Evolutionary conservation across 371 early-diverging fungal genomes (phyloP).

Genomic region (Mortierella sp.): DNA sequence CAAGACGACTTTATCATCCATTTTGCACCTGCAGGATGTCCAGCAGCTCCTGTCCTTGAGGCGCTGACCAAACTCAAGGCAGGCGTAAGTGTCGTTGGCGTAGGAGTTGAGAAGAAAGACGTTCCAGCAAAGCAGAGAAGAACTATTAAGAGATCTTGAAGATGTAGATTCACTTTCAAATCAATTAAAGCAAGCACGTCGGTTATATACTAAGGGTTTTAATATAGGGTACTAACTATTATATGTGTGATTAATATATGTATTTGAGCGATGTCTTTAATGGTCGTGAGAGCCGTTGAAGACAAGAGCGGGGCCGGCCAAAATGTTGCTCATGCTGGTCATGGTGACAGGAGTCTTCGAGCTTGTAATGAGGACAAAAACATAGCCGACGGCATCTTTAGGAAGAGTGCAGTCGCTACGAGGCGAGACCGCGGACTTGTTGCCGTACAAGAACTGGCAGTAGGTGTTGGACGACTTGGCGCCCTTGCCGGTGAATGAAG

Average conservation of each 20-base stretch:
- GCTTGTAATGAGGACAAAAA: conserved; percentile 28
- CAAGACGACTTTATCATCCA: conserved; percentile 75
- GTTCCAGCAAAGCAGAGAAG: not conserved
- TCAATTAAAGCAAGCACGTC: not conserved
- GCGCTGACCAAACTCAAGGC: conserved; percentile 54
- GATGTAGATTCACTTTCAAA: not conserved
- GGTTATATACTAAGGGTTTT: no score
- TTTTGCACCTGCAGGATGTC: conserved; percentile 75
- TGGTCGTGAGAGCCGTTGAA: conserved; percentile 21
- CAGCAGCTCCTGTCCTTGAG: conserved; percentile 65
- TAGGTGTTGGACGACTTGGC: conserved; percentile 6
- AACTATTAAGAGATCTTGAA: not conserved
- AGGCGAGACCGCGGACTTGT: conserved; percentile 20
- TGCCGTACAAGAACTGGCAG: conserved; percentile 35
- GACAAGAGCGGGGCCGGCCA: conserved; percentile 39
- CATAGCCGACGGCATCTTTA: conserved; percentile 21
- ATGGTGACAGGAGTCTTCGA: conserved; percentile 8
- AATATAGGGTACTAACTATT: no score
- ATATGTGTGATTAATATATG: no score
- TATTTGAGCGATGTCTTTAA: not conserved
- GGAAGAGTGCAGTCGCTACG: conserved; percentile 29
- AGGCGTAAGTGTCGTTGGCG: conserved; percentile 17
- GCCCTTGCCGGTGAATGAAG: conserved; percentile 4
- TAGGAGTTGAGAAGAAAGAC: conserved; percentile 7
- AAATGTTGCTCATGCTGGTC: conserved; percentile 9